A percentile compares a stretch with the other conserved stretches of the same genome.
Conservation (phyloP, 306 rosid species). For the Abrus precatorius region DNA sequence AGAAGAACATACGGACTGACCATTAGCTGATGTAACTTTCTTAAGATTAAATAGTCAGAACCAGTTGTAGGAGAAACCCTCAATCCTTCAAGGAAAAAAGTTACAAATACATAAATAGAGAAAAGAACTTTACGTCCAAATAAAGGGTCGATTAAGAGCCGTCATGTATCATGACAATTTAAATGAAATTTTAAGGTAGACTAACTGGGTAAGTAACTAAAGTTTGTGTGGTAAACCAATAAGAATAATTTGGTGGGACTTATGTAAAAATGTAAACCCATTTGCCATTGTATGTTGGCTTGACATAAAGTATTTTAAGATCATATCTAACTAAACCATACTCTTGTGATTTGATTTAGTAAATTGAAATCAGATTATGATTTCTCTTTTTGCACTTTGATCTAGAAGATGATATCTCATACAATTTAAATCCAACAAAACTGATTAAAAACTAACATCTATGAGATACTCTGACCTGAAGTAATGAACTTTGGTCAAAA, state of each 20-base stretch:
- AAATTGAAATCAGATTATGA: conserved; percentile 2
- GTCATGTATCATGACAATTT: too few relatives aligned
- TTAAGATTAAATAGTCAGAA: not conserved
- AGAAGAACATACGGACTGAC: conserved; percentile 28
- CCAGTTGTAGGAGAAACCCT: not conserved
- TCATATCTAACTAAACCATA: not conserved
- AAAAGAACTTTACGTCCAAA: not conserved
- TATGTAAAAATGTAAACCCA: conserved; percentile 3
- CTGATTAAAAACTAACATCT: not conserved
- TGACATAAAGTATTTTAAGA: not conserved
- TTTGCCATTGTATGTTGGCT: not conserved
- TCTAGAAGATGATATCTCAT: not conserved
- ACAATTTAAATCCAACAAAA: not conserved
- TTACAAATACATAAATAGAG: not conserved
- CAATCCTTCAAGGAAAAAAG: not conserved
- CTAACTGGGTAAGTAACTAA: conserved; percentile 2
- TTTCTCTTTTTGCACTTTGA: conserved; percentile 2
- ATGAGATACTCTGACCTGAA: not conserved
- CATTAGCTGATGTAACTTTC: conserved; percentile 35
- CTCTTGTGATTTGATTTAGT: not conserved
- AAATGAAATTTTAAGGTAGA: not conserved
- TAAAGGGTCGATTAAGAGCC: not conserved
- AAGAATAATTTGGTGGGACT: not conserved
- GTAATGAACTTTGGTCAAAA: conserved; percentile 9
- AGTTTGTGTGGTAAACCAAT: not conserved